phyloP scores from a whole-genome alignment of 768 basidiomycete genomes.

The Pisolithus orientalis region DNA sequence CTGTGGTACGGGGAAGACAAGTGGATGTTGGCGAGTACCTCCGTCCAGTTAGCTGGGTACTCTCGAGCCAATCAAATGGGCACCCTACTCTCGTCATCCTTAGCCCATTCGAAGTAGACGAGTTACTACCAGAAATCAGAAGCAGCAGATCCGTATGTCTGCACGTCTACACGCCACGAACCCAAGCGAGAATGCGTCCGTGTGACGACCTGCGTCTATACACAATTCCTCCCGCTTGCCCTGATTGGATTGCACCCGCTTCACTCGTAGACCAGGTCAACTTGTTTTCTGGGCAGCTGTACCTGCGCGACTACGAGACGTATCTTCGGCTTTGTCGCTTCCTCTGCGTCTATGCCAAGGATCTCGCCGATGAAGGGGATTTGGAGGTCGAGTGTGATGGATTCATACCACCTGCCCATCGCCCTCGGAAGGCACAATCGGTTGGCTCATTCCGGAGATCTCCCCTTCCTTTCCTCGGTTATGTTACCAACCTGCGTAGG shows the following conservation, averaged over 20 bases:
- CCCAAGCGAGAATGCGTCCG: slow-evolving; percentile 6
- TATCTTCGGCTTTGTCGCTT: too few relatives aligned
- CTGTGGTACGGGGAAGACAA: not conserved
- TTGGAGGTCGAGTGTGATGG: slow-evolving; percentile 5
- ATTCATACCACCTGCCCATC: slow-evolving; percentile 13
- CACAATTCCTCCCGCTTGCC: slow-evolving; percentile 8
- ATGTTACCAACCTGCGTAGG: slow-evolving; percentile 25
- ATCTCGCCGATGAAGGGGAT: too few relatives aligned
- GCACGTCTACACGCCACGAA: slow-evolving; percentile 37
- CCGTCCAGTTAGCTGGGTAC: too few relatives aligned
- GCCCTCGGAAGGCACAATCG: slow-evolving; percentile 2
- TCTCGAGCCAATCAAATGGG: too few relatives aligned
- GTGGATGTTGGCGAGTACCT: too few relatives aligned
- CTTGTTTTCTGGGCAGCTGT: too few relatives aligned
- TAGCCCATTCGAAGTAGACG: slow-evolving; percentile 37
- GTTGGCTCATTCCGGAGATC: slow-evolving; percentile 28
- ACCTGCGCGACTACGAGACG: too few relatives aligned
- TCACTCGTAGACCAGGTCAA: too few relatives aligned
- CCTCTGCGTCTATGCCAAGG: too few relatives aligned
- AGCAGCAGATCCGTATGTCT: slow-evolving; percentile 29
- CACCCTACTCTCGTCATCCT: too few relatives aligned
- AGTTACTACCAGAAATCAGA: slow-evolving; percentile 32
- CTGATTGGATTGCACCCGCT: too few relatives aligned
- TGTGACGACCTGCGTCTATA: slow-evolving; percentile 29
- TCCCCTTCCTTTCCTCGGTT: slow-evolving; percentile 25